Conservation (phyloP, 441 rosid species). For the Caryocar brasiliense region DNA sequence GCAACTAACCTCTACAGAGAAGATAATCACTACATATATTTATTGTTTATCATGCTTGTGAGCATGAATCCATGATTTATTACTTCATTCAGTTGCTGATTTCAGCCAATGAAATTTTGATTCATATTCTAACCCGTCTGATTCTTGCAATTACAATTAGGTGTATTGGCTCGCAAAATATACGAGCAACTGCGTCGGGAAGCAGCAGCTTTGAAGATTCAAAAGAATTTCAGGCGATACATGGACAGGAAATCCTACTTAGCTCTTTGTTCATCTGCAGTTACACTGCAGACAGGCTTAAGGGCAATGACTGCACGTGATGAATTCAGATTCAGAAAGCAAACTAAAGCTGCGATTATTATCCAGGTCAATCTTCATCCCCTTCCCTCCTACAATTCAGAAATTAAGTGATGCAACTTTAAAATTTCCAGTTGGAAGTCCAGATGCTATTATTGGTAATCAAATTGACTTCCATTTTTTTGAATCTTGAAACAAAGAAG, state of each 20-base stretch:
- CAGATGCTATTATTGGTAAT: conserved; percentile 4
- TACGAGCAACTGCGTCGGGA: conserved; percentile 72
- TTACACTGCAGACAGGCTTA: conserved; percentile 78
- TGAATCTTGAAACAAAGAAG: background rate
- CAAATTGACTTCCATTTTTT: background rate
- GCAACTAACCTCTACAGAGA: no score
- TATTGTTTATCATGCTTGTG: no score
- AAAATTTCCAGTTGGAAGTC: conserved; percentile 4
- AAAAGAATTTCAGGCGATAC: conserved; percentile 69
- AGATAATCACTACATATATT: no score
- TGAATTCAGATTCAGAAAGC: conserved; percentile 90
- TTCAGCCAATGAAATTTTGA: conserved; percentile 6
- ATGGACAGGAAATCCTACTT: conserved; percentile 62
- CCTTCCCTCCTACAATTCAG: conserved; percentile 6
- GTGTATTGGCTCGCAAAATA: conserved; percentile 75
- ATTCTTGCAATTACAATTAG: conserved; percentile 29
- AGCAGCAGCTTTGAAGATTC: conserved; percentile 87
- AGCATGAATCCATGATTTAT: no score
- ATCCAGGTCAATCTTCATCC: conserved; percentile 60
- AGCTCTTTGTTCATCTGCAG: conserved; percentile 45
- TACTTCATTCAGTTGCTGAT: no score
- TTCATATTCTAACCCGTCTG: conserved; percentile 11
- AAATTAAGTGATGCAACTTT: conserved; percentile 7
- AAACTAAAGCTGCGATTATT: conserved; percentile 83
- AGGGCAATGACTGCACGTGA: conserved; percentile 94